phyloP scores from a whole-genome alignment of 768 basidiomycete genomes.

The Scleroderma bovista region DNA sequence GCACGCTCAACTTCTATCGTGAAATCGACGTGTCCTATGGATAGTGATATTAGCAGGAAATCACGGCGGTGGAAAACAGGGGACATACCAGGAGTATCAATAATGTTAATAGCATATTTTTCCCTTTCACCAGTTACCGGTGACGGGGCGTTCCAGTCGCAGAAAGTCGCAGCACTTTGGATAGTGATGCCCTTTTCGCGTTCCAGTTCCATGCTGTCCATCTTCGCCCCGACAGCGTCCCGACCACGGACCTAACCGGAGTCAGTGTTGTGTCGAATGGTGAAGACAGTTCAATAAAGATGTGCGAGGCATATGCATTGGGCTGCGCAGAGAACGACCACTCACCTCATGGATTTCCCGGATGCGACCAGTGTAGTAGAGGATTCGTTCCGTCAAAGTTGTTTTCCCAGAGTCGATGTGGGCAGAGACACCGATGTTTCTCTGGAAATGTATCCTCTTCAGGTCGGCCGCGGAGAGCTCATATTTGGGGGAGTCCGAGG shows the following conservation, averaged over 20 bases:
- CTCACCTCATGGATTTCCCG: slow-evolving; percentile 93
- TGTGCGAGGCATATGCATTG: too few relatives aligned
- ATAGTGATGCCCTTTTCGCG: slow-evolving; percentile 99
- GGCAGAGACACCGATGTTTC: slow-evolving; percentile 95
- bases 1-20: slow-evolving; percentile 99
- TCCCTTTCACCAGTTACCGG: slow-evolving; percentile 58
- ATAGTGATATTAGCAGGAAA: not conserved
- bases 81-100: slow-evolving; percentile 85
- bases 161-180: slow-evolving; percentile 97
- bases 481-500: slow-evolving; percentile 27
- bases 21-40: slow-evolving; percentile 95
- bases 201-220: slow-evolving; percentile 99
- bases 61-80: not conserved
- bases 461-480: slow-evolving; percentile 61
- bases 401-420: slow-evolving; percentile 98
- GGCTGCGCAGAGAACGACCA: too few relatives aligned
- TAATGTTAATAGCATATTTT: slow-evolving; percentile 94
- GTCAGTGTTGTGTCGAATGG: not conserved
- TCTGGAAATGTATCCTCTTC: slow-evolving; percentile 61
- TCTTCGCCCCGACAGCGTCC: slow-evolving; percentile 96
- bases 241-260: slow-evolving; percentile 73
- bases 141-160: slow-evolving; percentile 83
- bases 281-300: too few relatives aligned
- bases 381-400: slow-evolving; percentile 90
- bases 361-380: slow-evolving; percentile 96